Evolutionary conservation across 768 basidiomycete species (phyloP), one percentile per base, ranked within the genome.

Genomic region (Macrolepiota albuminosa): DNA sequence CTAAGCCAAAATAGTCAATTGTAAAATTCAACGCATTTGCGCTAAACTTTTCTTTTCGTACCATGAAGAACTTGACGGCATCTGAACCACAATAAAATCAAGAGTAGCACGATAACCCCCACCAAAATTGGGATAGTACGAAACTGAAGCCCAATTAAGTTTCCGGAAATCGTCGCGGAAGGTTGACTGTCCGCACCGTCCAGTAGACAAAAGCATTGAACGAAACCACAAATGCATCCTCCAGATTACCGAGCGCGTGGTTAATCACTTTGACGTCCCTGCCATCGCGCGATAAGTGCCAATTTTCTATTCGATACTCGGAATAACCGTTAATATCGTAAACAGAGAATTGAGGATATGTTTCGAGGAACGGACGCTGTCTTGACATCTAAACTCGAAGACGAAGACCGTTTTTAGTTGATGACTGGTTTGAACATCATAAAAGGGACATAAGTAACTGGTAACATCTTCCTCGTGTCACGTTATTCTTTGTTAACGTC

Each of bases 271-370:
- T 61, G 45, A 60, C 69, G 14, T 74, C 68, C 56, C 69, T 76
- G 1, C 78, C 79, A 66, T 79, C 72, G 33, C 76, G 78, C 42
- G 74, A 72, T 33, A 81, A 61, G 14, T 71, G 78, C 77, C 76
- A 77, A 58, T 84, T 80, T 59, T 84, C 81, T 29, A 89, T 75
- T 54, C 83, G 77, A 60, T 86, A 89, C 68, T 91, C 88, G 51
- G 72, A 73, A 67, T 76, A 84, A 18, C 76, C 80, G 42, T 75
- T 73, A 62, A 70, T 74, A 40, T 77, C 70, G 48, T 79, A 65
- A 43, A 87, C 66, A 7, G 75, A 73, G 61, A 88, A 75, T 66
- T 89, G 81, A 54, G 86, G 86, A 63, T 75, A 58, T 6, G 57
- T 58, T 33, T 64, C 36, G 16, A 46, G 58, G 18, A 64, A 48